phyloP scores from a whole-genome alignment of 2,329 filamentous ascomycete genomes.

The Colletotrichum godetiae region DNA sequence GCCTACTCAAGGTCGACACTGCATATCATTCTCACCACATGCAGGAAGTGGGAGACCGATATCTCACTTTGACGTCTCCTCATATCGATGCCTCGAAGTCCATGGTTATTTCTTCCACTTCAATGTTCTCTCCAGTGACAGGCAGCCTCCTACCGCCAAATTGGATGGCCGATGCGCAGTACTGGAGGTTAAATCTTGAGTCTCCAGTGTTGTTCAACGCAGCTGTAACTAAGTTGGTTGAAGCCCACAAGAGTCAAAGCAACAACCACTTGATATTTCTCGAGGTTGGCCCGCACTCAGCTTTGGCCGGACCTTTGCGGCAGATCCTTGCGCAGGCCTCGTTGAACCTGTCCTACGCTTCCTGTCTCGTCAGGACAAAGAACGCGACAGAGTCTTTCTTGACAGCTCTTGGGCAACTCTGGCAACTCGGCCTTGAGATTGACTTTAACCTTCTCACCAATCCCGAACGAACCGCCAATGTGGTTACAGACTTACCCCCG shows the following conservation, averaged over 20 bases:
- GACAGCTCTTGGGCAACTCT: slow-evolving; percentile 48
- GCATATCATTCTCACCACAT: slow-evolving; percentile 44
- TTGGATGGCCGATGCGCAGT: slow-evolving; percentile 4
- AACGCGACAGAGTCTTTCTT: slow-evolving; percentile 57
- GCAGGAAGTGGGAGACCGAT: slow-evolving; percentile 15
- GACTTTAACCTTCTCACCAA: slow-evolving; percentile 14
- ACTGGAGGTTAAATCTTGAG: slow-evolving; percentile 35
- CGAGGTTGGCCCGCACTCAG: slow-evolving; percentile 30
- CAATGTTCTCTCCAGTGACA: not conserved
- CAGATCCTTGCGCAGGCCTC: slow-evolving; percentile 46
- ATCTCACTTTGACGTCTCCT: not conserved
- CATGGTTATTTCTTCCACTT: not conserved
- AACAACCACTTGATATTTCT: slow-evolving; percentile 41
- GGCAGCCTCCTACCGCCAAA: not conserved
- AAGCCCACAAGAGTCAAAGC: not conserved
- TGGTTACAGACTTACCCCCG: slow-evolving; percentile 37
- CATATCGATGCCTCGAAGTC: not conserved
- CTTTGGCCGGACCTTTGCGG: slow-evolving; percentile 21
- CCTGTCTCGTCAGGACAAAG: slow-evolving; percentile 62
- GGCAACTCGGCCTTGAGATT: slow-evolving; percentile 46
- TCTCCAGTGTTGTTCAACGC: slow-evolving; percentile 27
- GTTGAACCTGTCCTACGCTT: slow-evolving; percentile 47
- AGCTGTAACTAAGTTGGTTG: slow-evolving; percentile 23
- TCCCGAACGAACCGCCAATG: not conserved
- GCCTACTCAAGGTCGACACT: slow-evolving; percentile 41